These are phyloP conservation scores for Jacaranda mimosifolia DNA, from an alignment of 257 asterid species.

Conservation along the genomic window DNA sequence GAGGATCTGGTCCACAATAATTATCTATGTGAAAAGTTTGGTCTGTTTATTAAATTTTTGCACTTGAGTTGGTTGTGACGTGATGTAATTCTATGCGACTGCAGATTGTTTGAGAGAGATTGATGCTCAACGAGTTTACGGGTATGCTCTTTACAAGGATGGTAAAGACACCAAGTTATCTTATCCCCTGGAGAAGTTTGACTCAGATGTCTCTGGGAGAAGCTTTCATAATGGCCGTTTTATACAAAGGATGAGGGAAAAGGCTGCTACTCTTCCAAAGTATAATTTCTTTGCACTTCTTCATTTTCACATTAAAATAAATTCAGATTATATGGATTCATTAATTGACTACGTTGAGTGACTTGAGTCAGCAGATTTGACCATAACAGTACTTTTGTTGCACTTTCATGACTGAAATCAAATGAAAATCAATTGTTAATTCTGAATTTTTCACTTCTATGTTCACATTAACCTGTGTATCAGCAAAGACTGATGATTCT, in stretches of 20 bases:
- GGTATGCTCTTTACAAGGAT: conserved; percentile 79
- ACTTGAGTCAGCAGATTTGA: conserved; percentile 36
- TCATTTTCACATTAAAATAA: neutral
- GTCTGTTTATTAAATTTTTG: conserved; percentile 6
- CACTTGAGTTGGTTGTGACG: neutral
- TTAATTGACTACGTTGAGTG: neutral
- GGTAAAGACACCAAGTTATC: conserved; percentile 65
- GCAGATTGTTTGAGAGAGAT: conserved; percentile 75
- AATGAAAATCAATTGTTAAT: neutral
- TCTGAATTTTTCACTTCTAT: neutral
- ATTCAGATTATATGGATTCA: neutral
- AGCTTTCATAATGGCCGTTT: conserved; percentile 90
- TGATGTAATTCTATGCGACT: conserved; percentile 17
- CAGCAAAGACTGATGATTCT: too few relatives aligned
- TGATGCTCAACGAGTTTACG: conserved; percentile 77
- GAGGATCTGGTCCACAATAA: conserved; percentile 8
- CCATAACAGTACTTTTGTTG: neutral
- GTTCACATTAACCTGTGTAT: neutral
- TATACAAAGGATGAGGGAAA: conserved; percentile 80
- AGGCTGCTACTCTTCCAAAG: conserved; percentile 78
- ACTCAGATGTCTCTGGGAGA: conserved; percentile 74
- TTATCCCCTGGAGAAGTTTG: conserved; percentile 77
- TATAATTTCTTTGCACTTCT: conserved; percentile 32
- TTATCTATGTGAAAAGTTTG: neutral
- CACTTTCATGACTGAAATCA: neutral